These are phyloP conservation scores for Dendrobium catenatum DNA, from an alignment of 106 monocot species.

Conservation along the genomic window DNA sequence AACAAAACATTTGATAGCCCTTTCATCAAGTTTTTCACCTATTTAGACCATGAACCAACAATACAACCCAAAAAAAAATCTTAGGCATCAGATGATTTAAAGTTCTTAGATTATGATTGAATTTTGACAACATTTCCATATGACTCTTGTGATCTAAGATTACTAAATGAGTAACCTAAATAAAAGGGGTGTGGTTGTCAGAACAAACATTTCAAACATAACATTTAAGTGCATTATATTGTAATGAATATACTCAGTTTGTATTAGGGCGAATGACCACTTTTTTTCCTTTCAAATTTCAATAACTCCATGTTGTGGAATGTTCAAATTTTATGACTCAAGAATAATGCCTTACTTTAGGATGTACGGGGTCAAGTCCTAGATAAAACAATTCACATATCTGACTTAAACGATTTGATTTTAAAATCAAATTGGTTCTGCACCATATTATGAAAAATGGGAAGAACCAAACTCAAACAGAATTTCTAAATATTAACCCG, in stretches of 20 bases:
- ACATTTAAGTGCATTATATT: background rate
- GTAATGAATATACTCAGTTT: no score
- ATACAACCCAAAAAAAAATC: background rate
- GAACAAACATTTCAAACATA: background rate
- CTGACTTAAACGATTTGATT: background rate
- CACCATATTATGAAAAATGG: background rate
- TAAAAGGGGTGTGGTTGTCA: constrained; percentile 3
- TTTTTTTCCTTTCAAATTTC: background rate
- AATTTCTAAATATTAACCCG: no score
- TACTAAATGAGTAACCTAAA: background rate
- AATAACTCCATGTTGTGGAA: background rate
- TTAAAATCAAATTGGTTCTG: background rate
- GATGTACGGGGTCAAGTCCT: background rate
- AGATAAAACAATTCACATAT: background rate
- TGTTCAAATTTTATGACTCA: background rate
- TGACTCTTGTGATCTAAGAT: background rate
- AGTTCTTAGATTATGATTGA: no score
- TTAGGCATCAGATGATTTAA: background rate
- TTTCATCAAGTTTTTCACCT: background rate
- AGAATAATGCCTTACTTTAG: background rate
- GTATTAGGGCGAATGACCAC: background rate
- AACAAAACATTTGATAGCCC: background rate
- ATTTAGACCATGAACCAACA: background rate
- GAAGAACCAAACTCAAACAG: background rate
- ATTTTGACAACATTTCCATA: background rate